Base-by-base conservation (phyloP, 139 green algal species). In the Marvania coccoides region DNA sequence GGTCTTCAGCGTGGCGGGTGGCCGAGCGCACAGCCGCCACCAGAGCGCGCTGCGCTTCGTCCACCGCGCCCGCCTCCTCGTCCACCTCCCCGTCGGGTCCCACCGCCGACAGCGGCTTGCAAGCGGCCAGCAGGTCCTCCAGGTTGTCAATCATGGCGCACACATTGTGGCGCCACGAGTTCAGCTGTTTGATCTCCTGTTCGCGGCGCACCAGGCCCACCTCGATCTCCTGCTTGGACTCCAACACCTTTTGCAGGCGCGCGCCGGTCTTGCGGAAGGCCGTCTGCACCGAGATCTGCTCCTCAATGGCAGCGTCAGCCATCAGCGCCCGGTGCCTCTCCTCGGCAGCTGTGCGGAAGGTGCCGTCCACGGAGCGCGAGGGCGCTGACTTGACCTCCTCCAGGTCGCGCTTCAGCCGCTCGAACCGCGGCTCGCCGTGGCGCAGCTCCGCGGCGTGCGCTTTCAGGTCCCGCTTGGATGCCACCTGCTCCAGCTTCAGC, bases 281-380 rank as follows among this genome's bases (percentile, higher is more conserved):
- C 4, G 77, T 91, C 75, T 95, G 88, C n/a, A 89, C 84, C 63
- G 90, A 83, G 29, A 95, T 74, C 81, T 93, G 88, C 75, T 90
- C 84, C 60, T 88, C 84, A 39, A 91, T 87, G 28, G 81, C 79
- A 2, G 81, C 80, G 51, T 92, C 86, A 31, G 81, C 76, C 33
- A 89, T 64, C 74, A 87, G 78, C 4, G 74, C 61, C 13, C 83
- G 66, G 63, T 95, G 85, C 3, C 88, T 78, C 73, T 95, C 88
- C 69, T 95, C 88, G 7, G 85, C 79, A 19, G 81, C 71, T 13
- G 62, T 84, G 34, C 87, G 75, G 70, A 88, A 93, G 23, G 81
- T 84, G 60, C 82, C 81, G 47, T 91, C 84, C 61, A 88, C 56
- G 38, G 78, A 76, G 2, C 81, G 29, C 15, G n/a, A 48, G 6